phyloP scores from a whole-genome alignment of 768 basidiomycete species.

The Termitomyces sp. region DNA sequence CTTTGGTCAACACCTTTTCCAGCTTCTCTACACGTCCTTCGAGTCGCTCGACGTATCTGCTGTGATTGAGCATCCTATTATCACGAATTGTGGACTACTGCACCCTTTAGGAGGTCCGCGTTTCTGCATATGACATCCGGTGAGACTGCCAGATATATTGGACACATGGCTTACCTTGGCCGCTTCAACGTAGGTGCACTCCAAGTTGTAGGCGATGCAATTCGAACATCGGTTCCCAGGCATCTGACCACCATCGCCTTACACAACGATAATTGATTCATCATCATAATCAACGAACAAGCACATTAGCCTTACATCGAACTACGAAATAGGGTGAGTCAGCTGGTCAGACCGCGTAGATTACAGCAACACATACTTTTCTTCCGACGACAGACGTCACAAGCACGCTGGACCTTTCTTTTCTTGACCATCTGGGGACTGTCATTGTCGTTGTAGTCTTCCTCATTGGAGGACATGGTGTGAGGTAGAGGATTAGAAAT shows the following conservation, averaged over 20 bases:
- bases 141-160: not conserved
- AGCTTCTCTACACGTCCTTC: constrained; percentile 57
- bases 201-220: constrained; percentile 55
- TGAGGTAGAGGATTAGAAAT: not conserved
- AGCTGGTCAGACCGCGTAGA: not conserved
- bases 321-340: constrained; percentile 31
- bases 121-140: constrained; percentile 24
- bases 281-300: not conserved
- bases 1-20: constrained; percentile 47
- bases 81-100: constrained; percentile 6
- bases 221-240: constrained; percentile 62
- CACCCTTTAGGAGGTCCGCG: constrained; percentile 63
- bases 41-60: constrained; percentile 53
- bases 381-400: constrained; percentile 79
- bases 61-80: not conserved
- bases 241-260: constrained; percentile 71
- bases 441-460: constrained; percentile 49
- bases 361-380: constrained; percentile 48
- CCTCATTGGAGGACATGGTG: constrained; percentile 61
- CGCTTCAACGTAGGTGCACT: constrained; percentile 66
- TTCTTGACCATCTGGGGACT: constrained; percentile 48
- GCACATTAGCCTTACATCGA: constrained; percentile 48
- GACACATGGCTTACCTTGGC: constrained; percentile 45
- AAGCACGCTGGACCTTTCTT: constrained; percentile 69
- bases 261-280: not conserved